phyloP scores from a whole-genome alignment of 176 grass and related monocot species.

The Cenchrus americanus region DNA sequence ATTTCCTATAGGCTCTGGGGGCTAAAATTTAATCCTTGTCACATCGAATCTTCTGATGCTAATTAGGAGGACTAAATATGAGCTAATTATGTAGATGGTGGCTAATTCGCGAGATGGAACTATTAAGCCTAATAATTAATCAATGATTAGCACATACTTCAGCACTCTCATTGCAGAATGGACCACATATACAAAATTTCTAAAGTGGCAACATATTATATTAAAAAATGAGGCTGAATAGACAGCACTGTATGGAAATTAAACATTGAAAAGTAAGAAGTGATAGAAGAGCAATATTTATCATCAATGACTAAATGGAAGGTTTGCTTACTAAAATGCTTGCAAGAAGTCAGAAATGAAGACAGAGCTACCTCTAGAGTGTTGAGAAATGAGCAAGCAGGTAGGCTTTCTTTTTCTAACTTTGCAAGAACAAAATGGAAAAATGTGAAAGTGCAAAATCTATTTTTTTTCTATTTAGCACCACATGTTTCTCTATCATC shows the following conservation, averaged over 20 bases:
- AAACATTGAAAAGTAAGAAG: neutral
- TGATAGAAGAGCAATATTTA: constrained; percentile 10
- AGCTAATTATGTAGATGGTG: too few relatives aligned
- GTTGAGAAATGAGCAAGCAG: neutral
- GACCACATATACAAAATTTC: neutral
- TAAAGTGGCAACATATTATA: neutral
- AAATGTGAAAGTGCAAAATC: constrained; percentile 1
- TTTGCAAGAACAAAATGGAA: neutral
- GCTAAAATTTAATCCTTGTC: too few relatives aligned
- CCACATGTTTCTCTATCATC: neutral
- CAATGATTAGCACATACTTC: neutral
- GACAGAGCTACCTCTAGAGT: neutral
- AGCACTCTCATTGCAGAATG: neutral
- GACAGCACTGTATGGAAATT: neutral
- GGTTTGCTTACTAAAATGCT: neutral
- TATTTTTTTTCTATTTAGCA: neutral
- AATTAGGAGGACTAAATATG: too few relatives aligned
- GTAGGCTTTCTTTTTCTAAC: constrained; percentile 12
- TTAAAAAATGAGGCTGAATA: neutral
- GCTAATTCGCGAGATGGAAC: too few relatives aligned
- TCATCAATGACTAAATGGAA: neutral
- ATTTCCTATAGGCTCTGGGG: neutral
- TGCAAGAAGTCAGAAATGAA: neutral
- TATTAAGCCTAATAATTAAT: too few relatives aligned
- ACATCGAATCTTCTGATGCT: too few relatives aligned